phyloP scores from a whole-genome alignment of 2,329 filamentous ascomycete species.

The Xylariaceae sp. region DNA sequence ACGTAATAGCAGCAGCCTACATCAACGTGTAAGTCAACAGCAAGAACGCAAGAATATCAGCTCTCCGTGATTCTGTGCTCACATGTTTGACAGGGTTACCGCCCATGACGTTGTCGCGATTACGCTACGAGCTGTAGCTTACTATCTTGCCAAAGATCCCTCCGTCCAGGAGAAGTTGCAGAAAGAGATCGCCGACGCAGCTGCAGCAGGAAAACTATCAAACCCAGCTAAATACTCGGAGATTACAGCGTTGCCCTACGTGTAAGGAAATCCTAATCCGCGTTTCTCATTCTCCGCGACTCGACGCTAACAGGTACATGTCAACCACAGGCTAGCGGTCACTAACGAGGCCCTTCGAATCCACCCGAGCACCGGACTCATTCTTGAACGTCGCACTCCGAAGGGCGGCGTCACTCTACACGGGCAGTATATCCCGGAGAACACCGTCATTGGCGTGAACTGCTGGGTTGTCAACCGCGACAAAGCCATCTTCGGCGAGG shows the following conservation, averaged over 20 bases:
- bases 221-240: slow-evolving; percentile 9
- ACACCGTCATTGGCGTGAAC: not conserved
- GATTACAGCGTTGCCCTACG: slow-evolving; percentile 4
- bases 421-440: not conserved
- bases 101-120: slow-evolving; percentile 20
- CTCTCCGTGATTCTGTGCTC: not conserved
- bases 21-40: slow-evolving; percentile 16
- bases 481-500: not conserved
- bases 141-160: slow-evolving; percentile 13
- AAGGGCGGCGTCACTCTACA: not conserved
- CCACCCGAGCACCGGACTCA: not conserved
- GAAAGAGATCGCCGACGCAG: slow-evolving; percentile 5
- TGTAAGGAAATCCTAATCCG: slow-evolving; percentile 6
- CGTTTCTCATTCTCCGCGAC: too few species aligned
- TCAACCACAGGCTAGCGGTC: not conserved
- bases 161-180: slow-evolving; percentile 8
- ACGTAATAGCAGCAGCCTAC: slow-evolving; percentile 13
- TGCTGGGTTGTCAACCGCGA: not conserved
- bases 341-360: not conserved
- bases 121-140: slow-evolving; percentile 11
- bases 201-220: not conserved
- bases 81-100: slow-evolving; percentile 7
- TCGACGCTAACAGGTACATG: not conserved
- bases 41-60: not conserved
- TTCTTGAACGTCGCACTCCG: not conserved